Evolutionary conservation across 805 yeast genomes (phyloP), one percentile per base, ranked within the genome.

Genomic region (Cyberlindnera maritima): DNA sequence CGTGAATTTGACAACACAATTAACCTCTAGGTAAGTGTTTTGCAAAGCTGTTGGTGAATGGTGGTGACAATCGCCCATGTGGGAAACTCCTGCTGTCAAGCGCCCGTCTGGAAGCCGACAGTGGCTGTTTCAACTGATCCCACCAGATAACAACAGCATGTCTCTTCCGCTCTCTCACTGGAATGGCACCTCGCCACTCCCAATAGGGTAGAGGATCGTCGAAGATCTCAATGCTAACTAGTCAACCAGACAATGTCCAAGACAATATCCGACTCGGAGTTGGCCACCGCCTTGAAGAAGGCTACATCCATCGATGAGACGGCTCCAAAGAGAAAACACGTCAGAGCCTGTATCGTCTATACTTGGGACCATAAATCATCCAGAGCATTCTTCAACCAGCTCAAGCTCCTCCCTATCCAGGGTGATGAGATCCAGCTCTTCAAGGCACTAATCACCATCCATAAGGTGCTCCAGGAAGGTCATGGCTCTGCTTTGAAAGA

Each of bases 391-490:
- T 92, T 97, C 92, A 81, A 86, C 57, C 81, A 84, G 2, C 71
- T 92, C 52, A 88, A 87, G 65, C 67, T 85, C 44, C 81, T 83
- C 52, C 96, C 97, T 1, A 70, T 91, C 48, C 90, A 84, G 53
- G 76, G 79, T 47, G 92, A 88, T 59, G 96, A 89, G 55, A 77
- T 91, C 15, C 96, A 87, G 66, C 66, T 87, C 51, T 91, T 90
- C 71, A 92, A 92, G 63, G 83, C 95, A 14, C 71, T 94, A 61
- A 86, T 91, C 44, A 76, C 88, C 54, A 76, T 90, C 40, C 98
- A 92, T 60, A 91, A 92, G 60, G 92, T 94, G 6, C 69, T 92
- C n/a, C 98, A 94, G 64, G 99, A 92, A 66, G 99, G 99, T n/a
- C 98, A 92, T 64, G 89, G 89, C 13, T 77, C 88, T 23, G 82